Base-by-base conservation (phyloP, 2,329 filamentous ascomycete genomes). In the Penicillium sp. region DNA sequence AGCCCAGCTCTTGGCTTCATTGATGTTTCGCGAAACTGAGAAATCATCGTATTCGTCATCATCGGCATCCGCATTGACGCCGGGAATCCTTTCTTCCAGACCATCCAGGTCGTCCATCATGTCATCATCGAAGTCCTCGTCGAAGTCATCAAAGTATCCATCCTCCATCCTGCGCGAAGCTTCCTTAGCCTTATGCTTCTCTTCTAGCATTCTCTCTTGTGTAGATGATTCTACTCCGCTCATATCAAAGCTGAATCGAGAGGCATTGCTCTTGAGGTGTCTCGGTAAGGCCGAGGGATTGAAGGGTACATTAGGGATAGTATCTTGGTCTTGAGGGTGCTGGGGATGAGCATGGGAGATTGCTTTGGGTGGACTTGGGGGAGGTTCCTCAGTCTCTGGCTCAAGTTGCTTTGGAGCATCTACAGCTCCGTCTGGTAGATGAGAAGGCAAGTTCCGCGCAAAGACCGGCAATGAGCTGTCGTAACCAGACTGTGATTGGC, bases 191-290 rank as follows among this genome's bases (percentile, higher is more conserved):
- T 84, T 80, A 63, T 87, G 84, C 51, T 84, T 84, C 59, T 88
- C 86, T 71, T 88, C 86, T 35, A 88, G 72, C 7, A 86, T 72
- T 61, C 82, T 82, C 66, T 88, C 86, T 67, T 88, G 84, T 0
- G 79, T 78, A 5, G 81, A 79, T 6, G 84, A 86, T 54, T 84
- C 85, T 10, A 79, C 78, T 17, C 81, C 81, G 6, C 78, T 81
- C 65, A 87, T 82, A 61, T 88, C 85, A 63, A 88, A 88, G 63
- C 85, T 88, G 67, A 88, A 88, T 10, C 85, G 77, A 2, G 84
- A 87, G 0, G 85, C 82, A 68, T 82, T 84, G 65, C 84, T 87
- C 56, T 75, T 80, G 54, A 81, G 70, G 63, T 80, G 79, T 58
- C 74, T 78, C 2, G 79, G 79, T 37, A 80, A 59, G 6, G 73